A percentile compares a stretch with the other conserved stretches of the same genome.
phyloP scores from a whole-genome alignment of 192 early-diverging fungal genomes.

The Diversispora epigaea region DNA sequence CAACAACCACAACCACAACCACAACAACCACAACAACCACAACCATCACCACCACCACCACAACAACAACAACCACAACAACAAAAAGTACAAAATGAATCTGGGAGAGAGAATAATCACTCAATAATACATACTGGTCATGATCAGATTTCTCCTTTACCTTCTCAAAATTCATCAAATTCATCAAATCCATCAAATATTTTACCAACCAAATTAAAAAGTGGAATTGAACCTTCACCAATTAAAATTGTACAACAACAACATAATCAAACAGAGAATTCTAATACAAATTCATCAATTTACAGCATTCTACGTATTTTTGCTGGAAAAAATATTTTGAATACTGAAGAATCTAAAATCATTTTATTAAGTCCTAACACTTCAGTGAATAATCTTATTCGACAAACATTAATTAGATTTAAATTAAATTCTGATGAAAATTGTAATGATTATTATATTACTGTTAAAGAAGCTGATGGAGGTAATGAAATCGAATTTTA shows the following conservation, averaged over 20 bases:
- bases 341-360: constrained; percentile 45
- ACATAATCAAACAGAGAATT: too few species aligned
- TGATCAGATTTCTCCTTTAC: not conserved
- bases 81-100: too few species aligned
- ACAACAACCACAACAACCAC: too few species aligned
- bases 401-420: constrained; percentile 52
- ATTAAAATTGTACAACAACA: too few species aligned
- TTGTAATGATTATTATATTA: constrained; percentile 48
- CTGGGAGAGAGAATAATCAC: too few species aligned
- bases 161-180: not conserved
- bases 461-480: constrained; percentile 52
- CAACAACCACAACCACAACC: too few species aligned
- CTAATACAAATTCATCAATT: not conserved
- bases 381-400: constrained; percentile 47
- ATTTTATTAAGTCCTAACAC: constrained; percentile 46
- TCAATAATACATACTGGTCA: too few species aligned
- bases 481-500: constrained; percentile 33
- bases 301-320: constrained; percentile 51
- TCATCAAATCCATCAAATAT: not conserved
- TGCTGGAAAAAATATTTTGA: constrained; percentile 46
- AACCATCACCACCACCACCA: too few species aligned
- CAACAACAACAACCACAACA: too few species aligned
- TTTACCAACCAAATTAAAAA: too few species aligned
- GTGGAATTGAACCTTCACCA: too few species aligned
- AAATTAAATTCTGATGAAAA: constrained; percentile 47